Conservation (phyloP, 495 filamentous ascomycete genomes). For the Daldinia grandis region DNA sequence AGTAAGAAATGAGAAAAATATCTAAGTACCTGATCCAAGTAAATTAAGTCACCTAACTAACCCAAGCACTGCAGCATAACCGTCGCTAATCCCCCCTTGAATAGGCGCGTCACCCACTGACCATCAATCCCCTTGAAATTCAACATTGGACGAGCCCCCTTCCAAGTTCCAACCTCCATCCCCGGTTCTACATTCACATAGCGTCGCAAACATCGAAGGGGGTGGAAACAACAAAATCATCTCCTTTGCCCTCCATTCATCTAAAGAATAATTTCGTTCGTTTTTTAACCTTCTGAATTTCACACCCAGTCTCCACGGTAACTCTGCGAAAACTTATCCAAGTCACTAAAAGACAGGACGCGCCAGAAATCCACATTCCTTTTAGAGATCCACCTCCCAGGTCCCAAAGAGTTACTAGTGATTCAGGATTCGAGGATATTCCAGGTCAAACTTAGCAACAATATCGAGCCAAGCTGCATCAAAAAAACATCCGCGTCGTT, state of each 20-base stretch:
- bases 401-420: constrained; percentile 3
- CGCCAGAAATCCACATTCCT: constrained; percentile 18
- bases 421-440: constrained; percentile 31
- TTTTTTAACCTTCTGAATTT: constrained; percentile 20
- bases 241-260: constrained; percentile 31
- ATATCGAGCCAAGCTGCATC: constrained; percentile 17
- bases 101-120: constrained; percentile 34
- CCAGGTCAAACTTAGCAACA: constrained; percentile 2
- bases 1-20: constrained; percentile 1
- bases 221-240: constrained; percentile 38
- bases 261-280: constrained; percentile 32
- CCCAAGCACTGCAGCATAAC: constrained; percentile 18
- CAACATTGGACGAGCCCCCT: constrained; percentile 41
- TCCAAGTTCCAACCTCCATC: constrained; percentile 35
- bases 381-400: constrained; percentile 23
- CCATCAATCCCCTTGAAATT: constrained; percentile 30
- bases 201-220: constrained; percentile 34
- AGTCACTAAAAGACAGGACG: constrained; percentile 13
- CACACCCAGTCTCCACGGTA: constrained; percentile 1
- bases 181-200: constrained; percentile 21
- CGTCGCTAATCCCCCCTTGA: constrained; percentile 17
- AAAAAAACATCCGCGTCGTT: constrained; percentile 10
- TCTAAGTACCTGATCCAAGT: constrained; percentile 1
- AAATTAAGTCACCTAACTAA: constrained; percentile 9
- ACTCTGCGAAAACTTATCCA: background rate